Evolutionary conservation across 345 rosid species (phyloP), one percentile per base, ranked within the genome.

Genomic region (Citrus maxima): DNA sequence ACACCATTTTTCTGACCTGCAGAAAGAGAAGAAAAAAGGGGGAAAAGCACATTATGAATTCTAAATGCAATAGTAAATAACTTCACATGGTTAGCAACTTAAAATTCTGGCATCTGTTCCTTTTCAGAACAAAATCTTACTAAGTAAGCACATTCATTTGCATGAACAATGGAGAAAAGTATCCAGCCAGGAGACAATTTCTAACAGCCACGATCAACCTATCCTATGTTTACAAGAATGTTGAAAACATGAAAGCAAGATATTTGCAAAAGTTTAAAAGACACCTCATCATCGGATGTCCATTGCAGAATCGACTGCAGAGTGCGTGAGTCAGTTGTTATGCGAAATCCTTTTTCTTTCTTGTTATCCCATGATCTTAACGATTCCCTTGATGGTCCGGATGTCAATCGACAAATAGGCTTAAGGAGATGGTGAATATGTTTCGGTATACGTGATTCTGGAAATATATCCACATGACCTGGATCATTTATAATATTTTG

Each of bases 381-480:
- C 24, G 87, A 80, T 81, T 87, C 85, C 49, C 68, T 80, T 24
- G 85, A 80, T 76, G 46, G 75, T 74, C 80, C 80, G 2, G 87
- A 85, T 77, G 84, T 79, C 55, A 78, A 77, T 22, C 77, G 85
- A 69, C 85, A 77, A 73, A 90, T 84, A 40, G 97, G 95, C 82
- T 80, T 86, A 77, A 88, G 81, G 60, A 90, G 88, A 91, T 87
- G 88, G 40, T 83, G 95, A 70, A 94, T 71, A 30, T 83, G 90
- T 84, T 87, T 88, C 70, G 99, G 99, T 79, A 92, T 82, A 61
- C 87, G 85, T 63, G 95, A 85, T 72, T 80, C 89, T 46, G 98
- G 98, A 85, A 87, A 93, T 75, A 94, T 83, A 84, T 96, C 97
- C 77, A 96, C 91, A 80, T 88, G 88, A 73, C 99, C 98, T 37